Evolutionary conservation across 164 flowering plant species (phyloP), one percentile per base, ranked within the genome.

Genomic region (Nymphaea thermarum): DNA sequence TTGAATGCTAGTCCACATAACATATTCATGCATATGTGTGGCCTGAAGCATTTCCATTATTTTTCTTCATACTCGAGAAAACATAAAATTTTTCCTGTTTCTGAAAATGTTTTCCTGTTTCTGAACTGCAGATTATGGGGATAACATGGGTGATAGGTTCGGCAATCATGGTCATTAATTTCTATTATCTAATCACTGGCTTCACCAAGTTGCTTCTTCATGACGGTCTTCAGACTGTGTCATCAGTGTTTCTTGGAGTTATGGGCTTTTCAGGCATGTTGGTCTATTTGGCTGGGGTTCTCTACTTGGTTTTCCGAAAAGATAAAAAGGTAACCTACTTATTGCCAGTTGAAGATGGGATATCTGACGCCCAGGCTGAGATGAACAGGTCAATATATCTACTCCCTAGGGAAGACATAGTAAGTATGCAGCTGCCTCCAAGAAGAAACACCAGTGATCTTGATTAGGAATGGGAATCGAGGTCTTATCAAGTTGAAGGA

Each of bases 121-220:
- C 64, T 43, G 15, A 5, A 36, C 14, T 64, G 79, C 87, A 93
- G 98, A 74, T 91, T 67, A 71, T 95, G 45, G 83, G 78, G 6
- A 25, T 85, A 42, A 89, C 97, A 17, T 93, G 98, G 98, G 66
- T 84, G 63, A 84, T 89, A 51, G 86, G 96, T 17, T 80, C 79
- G n/a, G 71, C 88, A 62, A 83, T 93, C 70, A 93, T 93, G 91
- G 75, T 80, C 47, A 89, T 93, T 66, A 93, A 93, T 63, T 74
- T 93, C 43, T 91, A 86, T 77, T 93, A 73, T 68, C 72, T 93
- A 0, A 83, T 68, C 11, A 80, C 78, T n/a, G 72, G 82, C 72
- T 86, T 93, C 72, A 68, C 89, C 72, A 76, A 80, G 70, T 64
- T 90, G 64, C 91, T 93, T 43, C 62, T 86, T 10, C 83, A 82